Percentiles rank a stretch among this genome's conserved stretches.
These are phyloP conservation scores for Alternaria tenuissima DNA, from an alignment of 2,329 filamentous ascomycete species.

Conservation along the genomic window DNA sequence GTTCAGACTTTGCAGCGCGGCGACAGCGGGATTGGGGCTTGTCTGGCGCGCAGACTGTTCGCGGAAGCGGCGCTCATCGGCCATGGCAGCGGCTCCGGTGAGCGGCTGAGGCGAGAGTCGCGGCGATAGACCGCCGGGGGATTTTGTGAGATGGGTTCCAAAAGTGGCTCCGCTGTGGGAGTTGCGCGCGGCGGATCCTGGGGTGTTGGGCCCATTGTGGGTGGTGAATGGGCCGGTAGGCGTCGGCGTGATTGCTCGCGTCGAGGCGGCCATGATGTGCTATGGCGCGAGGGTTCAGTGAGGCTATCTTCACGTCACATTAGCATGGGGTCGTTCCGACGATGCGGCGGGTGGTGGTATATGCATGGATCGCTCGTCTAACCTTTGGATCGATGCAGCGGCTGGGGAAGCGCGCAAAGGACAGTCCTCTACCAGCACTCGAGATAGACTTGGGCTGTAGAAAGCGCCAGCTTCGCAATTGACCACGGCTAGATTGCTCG, in stretches of 20 bases:
- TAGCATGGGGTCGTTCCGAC: constrained; percentile 11
- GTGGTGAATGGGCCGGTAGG: constrained; percentile 52
- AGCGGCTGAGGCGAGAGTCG: constrained; percentile 53
- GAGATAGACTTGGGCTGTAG: constrained; percentile 13
- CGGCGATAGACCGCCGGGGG: constrained; percentile 53
- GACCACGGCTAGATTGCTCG: constrained; percentile 15
- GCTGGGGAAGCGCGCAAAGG: constrained; percentile 18
- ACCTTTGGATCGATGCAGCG: constrained; percentile 32
- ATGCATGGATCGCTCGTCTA: constrained; percentile 9
- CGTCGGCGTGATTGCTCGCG: constrained; percentile 54
- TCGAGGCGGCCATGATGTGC: constrained; percentile 54
- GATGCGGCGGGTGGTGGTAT: neutral
- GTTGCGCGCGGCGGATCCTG: constrained; percentile 44
- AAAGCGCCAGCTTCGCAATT: constrained; percentile 30
- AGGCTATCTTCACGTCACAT: constrained; percentile 19
- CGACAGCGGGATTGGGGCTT: constrained; percentile 59
- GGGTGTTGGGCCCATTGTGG: constrained; percentile 52
- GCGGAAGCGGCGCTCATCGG: constrained; percentile 56
- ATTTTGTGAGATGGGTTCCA: constrained; percentile 53
- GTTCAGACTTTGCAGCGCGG: constrained; percentile 56
- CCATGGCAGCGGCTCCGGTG: constrained; percentile 59
- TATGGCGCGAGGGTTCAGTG: constrained; percentile 3
- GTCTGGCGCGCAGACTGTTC: constrained; percentile 55
- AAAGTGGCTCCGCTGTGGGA: constrained; percentile 43
- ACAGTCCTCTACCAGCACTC: constrained; percentile 19